Percentiles rank a stretch among this genome's conserved stretches.
Conservation (phyloP, 1,284 basidiomycete species). For the Rhodotorula sp. region DNA sequence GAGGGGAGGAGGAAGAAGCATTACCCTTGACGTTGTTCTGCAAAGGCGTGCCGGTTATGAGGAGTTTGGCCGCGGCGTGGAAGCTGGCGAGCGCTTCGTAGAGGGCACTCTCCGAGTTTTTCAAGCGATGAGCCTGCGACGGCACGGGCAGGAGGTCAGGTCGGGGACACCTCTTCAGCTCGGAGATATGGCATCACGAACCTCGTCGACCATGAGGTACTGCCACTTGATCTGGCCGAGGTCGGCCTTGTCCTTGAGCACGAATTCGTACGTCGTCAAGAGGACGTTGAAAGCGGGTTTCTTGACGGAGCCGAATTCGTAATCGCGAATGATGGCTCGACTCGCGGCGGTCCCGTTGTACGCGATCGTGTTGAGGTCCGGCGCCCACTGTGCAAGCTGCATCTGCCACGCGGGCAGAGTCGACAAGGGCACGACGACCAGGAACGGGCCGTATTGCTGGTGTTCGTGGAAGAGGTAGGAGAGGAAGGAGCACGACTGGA, state of each 20-base stretch:
- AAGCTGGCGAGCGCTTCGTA: constrained; percentile 92
- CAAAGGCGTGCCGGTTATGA: constrained; percentile 96
- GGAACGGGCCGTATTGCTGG: constrained; percentile 93
- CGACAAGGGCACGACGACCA: constrained; percentile 95
- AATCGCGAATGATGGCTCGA: constrained; percentile 85
- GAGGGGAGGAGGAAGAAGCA: constrained; percentile 35
- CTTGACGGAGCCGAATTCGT: constrained; percentile 82
- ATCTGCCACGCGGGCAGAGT: constrained; percentile 98
- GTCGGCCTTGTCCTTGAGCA: constrained; percentile 84
- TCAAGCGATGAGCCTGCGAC: constrained; percentile 86
- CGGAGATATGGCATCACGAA: constrained; percentile 47
- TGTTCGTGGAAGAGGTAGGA: constrained; percentile 92
- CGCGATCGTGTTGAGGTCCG: constrained; percentile 93
- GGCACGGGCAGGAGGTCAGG: neutral
- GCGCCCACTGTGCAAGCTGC: constrained; percentile 93
- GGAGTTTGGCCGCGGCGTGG: constrained; percentile 81
- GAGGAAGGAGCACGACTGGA: constrained; percentile 93
- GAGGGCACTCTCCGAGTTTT: constrained; percentile 95
- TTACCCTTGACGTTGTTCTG: constrained; percentile 98
- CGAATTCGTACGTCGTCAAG: constrained; percentile 95
- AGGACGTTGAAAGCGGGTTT: constrained; percentile 93
- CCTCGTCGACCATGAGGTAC: constrained; percentile 92
- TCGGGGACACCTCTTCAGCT: neutral
- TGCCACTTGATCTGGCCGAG: constrained; percentile 97
- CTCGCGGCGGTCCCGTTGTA: constrained; percentile 90